A percentile compares a stretch with the other conserved stretches of the same genome.
These are phyloP conservation scores for Phaseolus lunatus DNA, from an alignment of 306 rosid species.

Conservation along the genomic window DNA sequence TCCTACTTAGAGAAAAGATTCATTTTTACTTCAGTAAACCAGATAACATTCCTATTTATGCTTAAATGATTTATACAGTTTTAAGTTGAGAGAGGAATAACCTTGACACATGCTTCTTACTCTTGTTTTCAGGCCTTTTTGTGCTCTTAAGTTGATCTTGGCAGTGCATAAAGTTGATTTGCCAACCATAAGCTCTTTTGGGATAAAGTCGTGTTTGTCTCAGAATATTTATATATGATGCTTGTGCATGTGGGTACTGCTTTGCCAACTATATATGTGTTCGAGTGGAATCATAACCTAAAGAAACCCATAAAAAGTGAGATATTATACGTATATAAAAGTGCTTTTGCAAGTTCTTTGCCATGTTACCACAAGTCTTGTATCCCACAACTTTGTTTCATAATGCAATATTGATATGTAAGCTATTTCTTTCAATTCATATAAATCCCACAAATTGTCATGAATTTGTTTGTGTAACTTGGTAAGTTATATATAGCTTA, in stretches of 20 bases:
- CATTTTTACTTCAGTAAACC: no score
- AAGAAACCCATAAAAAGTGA: no score
- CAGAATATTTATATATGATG: not conserved
- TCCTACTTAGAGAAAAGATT: no score
- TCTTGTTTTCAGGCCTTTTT: slow-evolving; percentile 50
- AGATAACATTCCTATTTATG: no score
- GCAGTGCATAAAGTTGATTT: slow-evolving; percentile 2
- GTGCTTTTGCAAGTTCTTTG: not conserved
- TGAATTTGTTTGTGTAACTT: not conserved
- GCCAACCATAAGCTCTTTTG: not conserved
- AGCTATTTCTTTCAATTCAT: not conserved
- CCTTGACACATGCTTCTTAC: not conserved
- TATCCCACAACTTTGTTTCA: slow-evolving; percentile 2
- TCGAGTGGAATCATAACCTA: not conserved
- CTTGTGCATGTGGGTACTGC: slow-evolving; percentile 3
- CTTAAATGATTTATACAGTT: not conserved
- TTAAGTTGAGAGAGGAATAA: not conserved
- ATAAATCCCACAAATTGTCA: not conserved
- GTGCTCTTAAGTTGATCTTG: slow-evolving; percentile 45
- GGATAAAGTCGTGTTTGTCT: slow-evolving; percentile 28
- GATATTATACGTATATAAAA: not conserved
- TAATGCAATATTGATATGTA: not conserved
- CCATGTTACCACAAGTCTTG: not conserved
- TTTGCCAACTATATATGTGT: slow-evolving; percentile 28
- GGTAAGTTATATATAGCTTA: not conserved